Percentiles rank a stretch among this genome's conserved stretches.
Conservation (phyloP, 2,329 filamentous ascomycete genomes). For the Fonsecaea nubica region DNA sequence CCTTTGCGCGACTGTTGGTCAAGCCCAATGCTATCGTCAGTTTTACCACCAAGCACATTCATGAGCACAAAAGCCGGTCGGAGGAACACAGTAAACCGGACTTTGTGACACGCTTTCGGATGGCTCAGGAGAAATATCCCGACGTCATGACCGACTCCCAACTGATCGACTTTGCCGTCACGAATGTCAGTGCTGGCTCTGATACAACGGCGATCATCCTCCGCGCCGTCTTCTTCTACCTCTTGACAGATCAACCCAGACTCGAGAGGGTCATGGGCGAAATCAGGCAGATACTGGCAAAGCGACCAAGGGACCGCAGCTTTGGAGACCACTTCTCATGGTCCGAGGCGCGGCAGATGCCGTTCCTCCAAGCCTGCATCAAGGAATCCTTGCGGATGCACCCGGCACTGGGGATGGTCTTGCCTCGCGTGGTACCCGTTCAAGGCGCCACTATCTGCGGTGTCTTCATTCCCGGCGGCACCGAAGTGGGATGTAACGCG, state of each 20-base stretch:
- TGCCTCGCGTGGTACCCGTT: constrained; percentile 38
- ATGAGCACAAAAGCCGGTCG: constrained; percentile 67
- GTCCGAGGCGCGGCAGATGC: constrained; percentile 61
- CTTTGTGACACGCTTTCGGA: constrained; percentile 38
- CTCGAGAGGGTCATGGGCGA: constrained; percentile 41
- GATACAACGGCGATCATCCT: constrained; percentile 47
- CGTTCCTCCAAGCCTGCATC: constrained; percentile 48
- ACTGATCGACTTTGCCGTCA: constrained; percentile 42
- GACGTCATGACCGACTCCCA: constrained; percentile 42
- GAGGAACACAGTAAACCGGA: constrained; percentile 45
- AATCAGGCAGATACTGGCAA: constrained; percentile 51
- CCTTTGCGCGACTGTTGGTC: constrained; percentile 58
- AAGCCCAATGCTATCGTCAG: constrained; percentile 64
- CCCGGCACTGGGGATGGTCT: constrained; percentile 37
- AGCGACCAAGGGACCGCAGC: constrained; percentile 6
- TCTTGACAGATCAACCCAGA: constrained; percentile 41
- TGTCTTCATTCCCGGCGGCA: constrained; percentile 27
- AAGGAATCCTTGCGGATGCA: constrained; percentile 32
- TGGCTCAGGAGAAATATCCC: constrained; percentile 36
- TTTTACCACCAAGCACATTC: constrained; percentile 16
- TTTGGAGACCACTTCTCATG: constrained; percentile 58
- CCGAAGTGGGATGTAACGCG: constrained; percentile 33
- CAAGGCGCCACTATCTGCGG: constrained; percentile 29
- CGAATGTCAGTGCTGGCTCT: constrained; percentile 45
- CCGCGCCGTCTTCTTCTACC: constrained; percentile 43